These are phyloP conservation scores for Danielia reshetovae DNA, from an alignment of 805 yeast species.

Conservation along the genomic window DNA sequence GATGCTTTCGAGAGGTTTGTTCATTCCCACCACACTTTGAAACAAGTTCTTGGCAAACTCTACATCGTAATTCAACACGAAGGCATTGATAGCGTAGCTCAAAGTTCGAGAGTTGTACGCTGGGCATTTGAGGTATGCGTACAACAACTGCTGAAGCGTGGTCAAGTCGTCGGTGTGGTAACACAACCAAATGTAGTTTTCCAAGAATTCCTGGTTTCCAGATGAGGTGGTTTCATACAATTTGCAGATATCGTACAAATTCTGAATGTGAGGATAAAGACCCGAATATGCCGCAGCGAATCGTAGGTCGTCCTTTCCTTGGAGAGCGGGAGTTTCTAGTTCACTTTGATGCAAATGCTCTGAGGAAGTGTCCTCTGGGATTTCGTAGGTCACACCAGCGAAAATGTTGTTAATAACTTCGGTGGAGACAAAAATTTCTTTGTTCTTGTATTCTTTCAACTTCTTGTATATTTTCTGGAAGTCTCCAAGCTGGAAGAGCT, in stretches of 20 bases:
- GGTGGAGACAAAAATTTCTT: constrained; percentile 5
- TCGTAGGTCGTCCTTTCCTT: constrained; percentile 9
- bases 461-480: constrained; percentile 9
- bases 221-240: constrained; percentile 15
- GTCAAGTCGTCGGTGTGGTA: constrained; percentile 33
- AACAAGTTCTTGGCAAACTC: constrained; percentile 26
- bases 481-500: constrained; percentile 9
- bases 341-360: constrained; percentile 11
- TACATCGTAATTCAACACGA: constrained; percentile 31
- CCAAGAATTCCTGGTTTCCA: constrained; percentile 16
- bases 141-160: constrained; percentile 18
- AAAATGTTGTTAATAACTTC: constrained; percentile 13
- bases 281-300: constrained; percentile 3
- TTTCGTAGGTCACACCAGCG: constrained; percentile 9
- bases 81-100: constrained; percentile 27
- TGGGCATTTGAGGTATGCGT: constrained; percentile 18
- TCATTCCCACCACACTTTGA: constrained; percentile 19
- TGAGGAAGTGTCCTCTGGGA: constrained; percentile 9
- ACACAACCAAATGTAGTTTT: constrained; percentile 30
- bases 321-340: constrained; percentile 12
- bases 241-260: constrained; percentile 19
- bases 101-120: constrained; percentile 22
- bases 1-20: constrained; percentile 19
- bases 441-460: constrained; percentile 6
- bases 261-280: constrained; percentile 18